A percentile compares a stretch with the other conserved stretches of the same genome.
Evolutionary conservation across 2,329 filamentous ascomycete genomes (phyloP).

Genomic region (Blastomyces parvus): DNA sequence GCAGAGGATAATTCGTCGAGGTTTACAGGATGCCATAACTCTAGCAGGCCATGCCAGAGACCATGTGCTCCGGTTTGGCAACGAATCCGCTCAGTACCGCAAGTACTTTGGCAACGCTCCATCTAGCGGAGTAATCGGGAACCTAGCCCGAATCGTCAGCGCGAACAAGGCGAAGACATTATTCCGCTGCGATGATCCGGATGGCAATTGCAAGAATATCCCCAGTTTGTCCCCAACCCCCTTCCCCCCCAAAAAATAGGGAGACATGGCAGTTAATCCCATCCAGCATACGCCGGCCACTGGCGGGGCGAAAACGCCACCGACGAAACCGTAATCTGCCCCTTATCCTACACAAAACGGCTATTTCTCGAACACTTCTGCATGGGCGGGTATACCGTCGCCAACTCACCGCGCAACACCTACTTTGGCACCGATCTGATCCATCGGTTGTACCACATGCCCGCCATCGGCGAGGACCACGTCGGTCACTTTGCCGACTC

Average conservation of each 20-base stretch:
- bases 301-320: conserved; percentile 58
- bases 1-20: conserved; percentile 45
- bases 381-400: conserved; percentile 53
- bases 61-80: conserved; percentile 44
- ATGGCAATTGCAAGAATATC: conserved; percentile 49
- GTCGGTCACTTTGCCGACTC: conserved; percentile 55
- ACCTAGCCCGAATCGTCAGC: conserved; percentile 48
- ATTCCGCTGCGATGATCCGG: conserved; percentile 61
- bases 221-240: conserved; percentile 30
- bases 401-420: conserved; percentile 46
- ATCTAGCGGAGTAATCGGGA: conserved; percentile 51
- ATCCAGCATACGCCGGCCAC: conserved; percentile 55
- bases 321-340: conserved; percentile 60
- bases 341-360: conserved; percentile 50
- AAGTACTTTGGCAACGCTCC: conserved; percentile 58
- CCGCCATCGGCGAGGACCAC: conserved; percentile 48
- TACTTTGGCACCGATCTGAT: conserved; percentile 60
- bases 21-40: conserved; percentile 49
- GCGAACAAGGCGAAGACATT: conserved; percentile 48
- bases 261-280: too few relatives aligned
- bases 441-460: conserved; percentile 57
- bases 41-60: conserved; percentile 54
- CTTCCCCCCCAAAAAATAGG: not conserved
- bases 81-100: conserved; percentile 48
- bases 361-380: conserved; percentile 52